Base-by-base conservation (phyloP, 352 stramenopile genomes). In the Plasmopara muralis region DNA sequence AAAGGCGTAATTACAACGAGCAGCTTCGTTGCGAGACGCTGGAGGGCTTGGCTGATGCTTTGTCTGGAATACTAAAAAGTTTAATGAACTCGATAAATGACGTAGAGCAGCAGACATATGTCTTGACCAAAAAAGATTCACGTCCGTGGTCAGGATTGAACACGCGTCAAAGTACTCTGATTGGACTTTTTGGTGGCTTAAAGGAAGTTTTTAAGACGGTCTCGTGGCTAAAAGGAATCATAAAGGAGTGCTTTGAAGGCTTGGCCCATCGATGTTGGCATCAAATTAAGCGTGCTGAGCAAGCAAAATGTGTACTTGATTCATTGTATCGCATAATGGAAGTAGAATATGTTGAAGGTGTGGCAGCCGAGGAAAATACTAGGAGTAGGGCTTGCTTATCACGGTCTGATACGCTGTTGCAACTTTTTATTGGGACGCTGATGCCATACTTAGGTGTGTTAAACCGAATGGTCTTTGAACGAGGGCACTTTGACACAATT, bases 361-460 rank as follows among this genome's bases (percentile, higher is more conserved):
- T 64, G 14, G n/a, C 47, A 33, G 37, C 18, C 14, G 37, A 49
- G 35, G 41, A 33, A 44, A 29, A 47, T 25, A 25, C 20, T 25
- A 25, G 20, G 20, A 25, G 20, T 25, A 25, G 1, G 20, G 20
- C 20, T 25, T 25, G 20, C 20, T 71, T 71, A 57, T 66, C 64
- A 40, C 63, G 61, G 15, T 85, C 70, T n/a, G 59, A 74, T 20
- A 53, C 84, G 25, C 47, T 87, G 1, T 50, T 72, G 1, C 50
- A 72, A 20, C 25, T 89, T 12, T 85, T 87, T 53, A 47, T 64
- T 31, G 57, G 60, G 1, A 47, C 74, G 0, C 12, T 89, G 37
- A 55, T 18, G 35, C 78, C 75, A 12, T 85, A 87, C 40, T 54
- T 89, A 14, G 62, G 72, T 41, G 41, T 74, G 0, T 47, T 89